A percentile compares a stretch with the other conserved stretches of the same genome.
phyloP scores from a whole-genome alignment of 805 yeast genomes.

The Zygoascus tannicola region DNA sequence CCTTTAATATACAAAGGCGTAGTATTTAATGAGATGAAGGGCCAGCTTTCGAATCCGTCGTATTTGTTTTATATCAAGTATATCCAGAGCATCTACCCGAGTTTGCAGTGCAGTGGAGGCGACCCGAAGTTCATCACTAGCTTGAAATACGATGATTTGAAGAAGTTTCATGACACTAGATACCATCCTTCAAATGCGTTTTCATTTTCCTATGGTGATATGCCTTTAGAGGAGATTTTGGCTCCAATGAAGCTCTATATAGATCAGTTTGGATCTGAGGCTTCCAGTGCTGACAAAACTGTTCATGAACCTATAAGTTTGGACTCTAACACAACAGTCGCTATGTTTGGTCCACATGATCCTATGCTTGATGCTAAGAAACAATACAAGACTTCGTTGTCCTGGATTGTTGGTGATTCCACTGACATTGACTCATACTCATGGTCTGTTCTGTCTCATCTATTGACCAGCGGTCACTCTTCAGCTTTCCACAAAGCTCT shows the following conservation, averaged over 20 bases:
- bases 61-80: slow-evolving; percentile 78
- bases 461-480: slow-evolving; percentile 84
- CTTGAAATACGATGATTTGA: slow-evolving; percentile 62
- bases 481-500: slow-evolving; percentile 82
- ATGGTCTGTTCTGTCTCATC: slow-evolving; percentile 57
- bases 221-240: slow-evolving; percentile 55
- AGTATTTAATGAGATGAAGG: slow-evolving; percentile 97
- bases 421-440: slow-evolving; percentile 59
- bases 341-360: slow-evolving; percentile 68
- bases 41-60: slow-evolving; percentile 83
- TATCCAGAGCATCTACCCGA: slow-evolving; percentile 75
- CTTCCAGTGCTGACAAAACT: slow-evolving; percentile 14
- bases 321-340: slow-evolving; percentile 28
- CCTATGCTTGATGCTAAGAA: slow-evolving; percentile 56
- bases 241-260: slow-evolving; percentile 43
- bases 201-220: slow-evolving; percentile 80
- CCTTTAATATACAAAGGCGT: slow-evolving; percentile 84
- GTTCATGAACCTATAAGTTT: slow-evolving; percentile 39
- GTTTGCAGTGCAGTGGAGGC: slow-evolving; percentile 87
- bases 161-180: slow-evolving; percentile 61
- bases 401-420: slow-evolving; percentile 82
- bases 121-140: slow-evolving; percentile 77
- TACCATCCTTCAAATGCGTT: slow-evolving; percentile 88
- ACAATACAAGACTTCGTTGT: slow-evolving; percentile 72
- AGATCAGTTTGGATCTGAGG: slow-evolving; percentile 33